phyloP scores from a whole-genome alignment of 1,284 basidiomycete genomes.

The Fomitopsis betulina region DNA sequence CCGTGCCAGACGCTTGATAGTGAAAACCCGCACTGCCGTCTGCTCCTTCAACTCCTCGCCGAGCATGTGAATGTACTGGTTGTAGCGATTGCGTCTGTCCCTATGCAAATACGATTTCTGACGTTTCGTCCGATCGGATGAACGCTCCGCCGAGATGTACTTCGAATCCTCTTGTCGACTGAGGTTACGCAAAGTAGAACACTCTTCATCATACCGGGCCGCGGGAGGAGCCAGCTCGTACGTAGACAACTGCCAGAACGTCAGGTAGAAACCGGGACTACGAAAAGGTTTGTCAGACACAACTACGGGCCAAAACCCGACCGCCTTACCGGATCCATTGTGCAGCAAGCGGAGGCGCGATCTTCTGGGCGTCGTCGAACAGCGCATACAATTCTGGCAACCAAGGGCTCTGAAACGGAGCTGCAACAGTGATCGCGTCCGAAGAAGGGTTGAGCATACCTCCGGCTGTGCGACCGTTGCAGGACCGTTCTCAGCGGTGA shows the following conservation, averaged over 20 bases:
- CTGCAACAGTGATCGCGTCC: neutral
- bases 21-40: constrained; percentile 64
- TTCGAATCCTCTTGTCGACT: constrained; percentile 60
- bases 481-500: constrained; percentile 1
- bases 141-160: constrained; percentile 57
- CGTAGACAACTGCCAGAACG: constrained; percentile 92
- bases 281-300: constrained; percentile 3
- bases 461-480: neutral
- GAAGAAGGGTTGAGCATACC: neutral
- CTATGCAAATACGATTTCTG: constrained; percentile 52
- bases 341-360: constrained; percentile 60
- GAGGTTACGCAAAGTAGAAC: constrained; percentile 48
- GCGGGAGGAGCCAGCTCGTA: constrained; percentile 81
- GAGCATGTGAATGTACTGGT: constrained; percentile 47
- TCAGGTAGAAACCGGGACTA: constrained; percentile 86
- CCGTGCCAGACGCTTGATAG: constrained; percentile 68
- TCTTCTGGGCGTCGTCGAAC: constrained; percentile 67
- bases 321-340: constrained; percentile 66
- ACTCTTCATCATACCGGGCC: constrained; percentile 67
- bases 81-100: constrained; percentile 58
- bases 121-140: constrained; percentile 54
- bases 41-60: constrained; percentile 75
- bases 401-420: constrained; percentile 59
- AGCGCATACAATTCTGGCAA: constrained; percentile 62
- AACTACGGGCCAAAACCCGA: neutral